Evolutionary conservation across 1,284 basidiomycete species (phyloP).

Genomic region (Apiotrichum sp.): DNA sequence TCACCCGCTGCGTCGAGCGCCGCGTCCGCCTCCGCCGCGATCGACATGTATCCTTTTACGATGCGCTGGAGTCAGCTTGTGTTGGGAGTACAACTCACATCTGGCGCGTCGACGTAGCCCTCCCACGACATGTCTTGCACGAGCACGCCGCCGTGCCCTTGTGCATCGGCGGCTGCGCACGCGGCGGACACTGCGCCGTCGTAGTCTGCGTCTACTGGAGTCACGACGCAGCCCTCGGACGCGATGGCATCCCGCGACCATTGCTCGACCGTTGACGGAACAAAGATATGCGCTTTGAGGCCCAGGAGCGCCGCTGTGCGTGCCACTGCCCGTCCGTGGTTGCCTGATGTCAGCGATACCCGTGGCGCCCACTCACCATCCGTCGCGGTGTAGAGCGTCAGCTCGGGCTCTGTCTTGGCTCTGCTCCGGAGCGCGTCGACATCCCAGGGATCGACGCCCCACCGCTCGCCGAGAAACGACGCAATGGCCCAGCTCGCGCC

Average conservation of each 20-base stretch:
- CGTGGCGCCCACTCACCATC: constrained; percentile 5
- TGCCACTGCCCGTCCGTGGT: constrained; percentile 16
- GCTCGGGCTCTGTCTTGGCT: background rate
- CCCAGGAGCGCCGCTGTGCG: constrained; percentile 11
- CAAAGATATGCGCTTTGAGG: constrained; percentile 8
- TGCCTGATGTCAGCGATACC: constrained; percentile 4
- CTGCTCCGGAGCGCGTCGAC: constrained; percentile 1
- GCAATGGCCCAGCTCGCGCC: constrained; percentile 16
- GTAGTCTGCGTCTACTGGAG: constrained; percentile 9
- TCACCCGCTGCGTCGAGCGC: background rate
- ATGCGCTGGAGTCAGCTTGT: constrained; percentile 1
- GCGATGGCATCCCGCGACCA: constrained; percentile 14
- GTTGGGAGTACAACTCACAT: constrained; percentile 2
- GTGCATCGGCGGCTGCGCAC: background rate
- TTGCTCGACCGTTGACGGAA: constrained; percentile 12
- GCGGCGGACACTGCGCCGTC: constrained; percentile 11
- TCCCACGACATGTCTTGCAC: constrained; percentile 17
- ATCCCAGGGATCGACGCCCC: constrained; percentile 13
- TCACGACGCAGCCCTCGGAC: constrained; percentile 9
- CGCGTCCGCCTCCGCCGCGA: constrained; percentile 4
- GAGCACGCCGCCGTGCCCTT: constrained; percentile 3
- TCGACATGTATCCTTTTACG: constrained; percentile 11
- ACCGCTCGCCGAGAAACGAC: constrained; percentile 6
- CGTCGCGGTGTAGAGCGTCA: constrained; percentile 13
- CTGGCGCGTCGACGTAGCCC: constrained; percentile 9